Conservation (phyloP, 2,329 filamentous ascomycete species). For the Colletotrichum simmondsii region DNA sequence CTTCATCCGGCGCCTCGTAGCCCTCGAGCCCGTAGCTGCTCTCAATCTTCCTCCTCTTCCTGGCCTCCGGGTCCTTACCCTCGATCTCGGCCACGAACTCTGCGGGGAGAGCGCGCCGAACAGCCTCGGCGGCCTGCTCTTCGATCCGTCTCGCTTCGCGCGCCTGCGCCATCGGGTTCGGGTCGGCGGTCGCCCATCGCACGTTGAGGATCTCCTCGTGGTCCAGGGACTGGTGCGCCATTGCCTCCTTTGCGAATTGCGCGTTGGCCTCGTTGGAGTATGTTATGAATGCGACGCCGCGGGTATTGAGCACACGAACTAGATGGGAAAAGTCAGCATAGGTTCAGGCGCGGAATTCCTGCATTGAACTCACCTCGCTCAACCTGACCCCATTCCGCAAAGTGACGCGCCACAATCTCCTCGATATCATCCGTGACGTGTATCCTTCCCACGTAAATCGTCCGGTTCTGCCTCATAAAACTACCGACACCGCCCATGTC, state of each 20-base stretch:
- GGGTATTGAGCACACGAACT: slow-evolving; percentile 84
- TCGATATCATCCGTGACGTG: slow-evolving; percentile 98
- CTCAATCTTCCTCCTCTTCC: slow-evolving; percentile 90
- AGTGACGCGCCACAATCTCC: slow-evolving; percentile 93
- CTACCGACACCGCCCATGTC: slow-evolving; percentile 98
- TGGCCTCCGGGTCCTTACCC: slow-evolving; percentile 85
- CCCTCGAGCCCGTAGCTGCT: slow-evolving; percentile 89
- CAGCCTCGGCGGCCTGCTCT: slow-evolving; percentile 95
- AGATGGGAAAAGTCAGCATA: not conserved
- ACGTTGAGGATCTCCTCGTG: slow-evolving; percentile 95
- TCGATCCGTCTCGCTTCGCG: slow-evolving; percentile 89
- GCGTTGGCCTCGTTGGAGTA: slow-evolving; percentile 83
- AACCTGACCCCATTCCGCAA: slow-evolving; percentile 95
- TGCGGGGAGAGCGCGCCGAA: slow-evolving; percentile 85
- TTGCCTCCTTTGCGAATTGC: slow-evolving; percentile 93
- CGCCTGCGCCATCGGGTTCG: slow-evolving; percentile 94
- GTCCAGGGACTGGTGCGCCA: slow-evolving; percentile 94
- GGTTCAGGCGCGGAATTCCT: not conserved
- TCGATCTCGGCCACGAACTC: slow-evolving; percentile 95
- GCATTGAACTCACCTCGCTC: slow-evolving; percentile 69
- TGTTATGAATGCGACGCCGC: slow-evolving; percentile 95
- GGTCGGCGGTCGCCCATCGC: slow-evolving; percentile 95
- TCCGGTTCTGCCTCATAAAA: slow-evolving; percentile 94
- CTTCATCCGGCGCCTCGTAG: slow-evolving; percentile 92
- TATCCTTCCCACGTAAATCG: slow-evolving; percentile 92